These are phyloP conservation scores for Alternaria angustiovoidea DNA, from an alignment of 2,329 filamentous ascomycete species.

Conservation along the genomic window DNA sequence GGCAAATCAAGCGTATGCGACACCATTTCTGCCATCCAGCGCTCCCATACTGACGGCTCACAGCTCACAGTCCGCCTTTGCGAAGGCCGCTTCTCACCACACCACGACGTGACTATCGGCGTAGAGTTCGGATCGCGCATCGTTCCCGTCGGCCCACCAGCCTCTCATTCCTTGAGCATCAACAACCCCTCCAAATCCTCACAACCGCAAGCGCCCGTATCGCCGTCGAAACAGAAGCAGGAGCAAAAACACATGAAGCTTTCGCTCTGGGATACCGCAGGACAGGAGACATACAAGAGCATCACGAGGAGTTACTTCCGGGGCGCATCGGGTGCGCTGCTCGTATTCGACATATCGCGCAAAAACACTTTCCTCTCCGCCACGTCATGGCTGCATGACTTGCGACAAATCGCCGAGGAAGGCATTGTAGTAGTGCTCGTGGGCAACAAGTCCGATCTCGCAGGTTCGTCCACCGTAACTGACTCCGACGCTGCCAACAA, in stretches of 20 bases:
- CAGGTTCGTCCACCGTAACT: constrained; percentile 55
- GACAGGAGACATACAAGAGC: constrained; percentile 96
- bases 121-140: constrained; percentile 96
- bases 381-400: constrained; percentile 91
- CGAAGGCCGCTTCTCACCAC: constrained; percentile 91
- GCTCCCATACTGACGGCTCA: constrained; percentile 19
- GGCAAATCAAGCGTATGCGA: constrained; percentile 78
- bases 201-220: constrained; percentile 24
- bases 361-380: constrained; percentile 85
- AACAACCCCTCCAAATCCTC: constrained; percentile 55
- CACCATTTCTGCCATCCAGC: not conserved
- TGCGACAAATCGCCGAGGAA: constrained; percentile 93
- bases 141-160: constrained; percentile 86
- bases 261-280: constrained; percentile 93
- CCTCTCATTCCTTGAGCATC: constrained; percentile 66
- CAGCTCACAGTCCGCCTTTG: constrained; percentile 92
- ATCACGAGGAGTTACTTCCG: constrained; percentile 95
- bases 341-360: constrained; percentile 94
- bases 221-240: constrained; percentile 44
- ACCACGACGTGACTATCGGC: constrained; percentile 97
- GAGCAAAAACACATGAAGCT: constrained; percentile 86
- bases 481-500: constrained; percentile 62
- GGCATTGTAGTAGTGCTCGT: constrained; percentile 95
- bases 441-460: constrained; percentile 92
- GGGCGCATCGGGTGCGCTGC: constrained; percentile 76